Evolutionary conservation across 768 basidiomycete species (phyloP).

Genomic region (Leucocoprinus sp.): DNA sequence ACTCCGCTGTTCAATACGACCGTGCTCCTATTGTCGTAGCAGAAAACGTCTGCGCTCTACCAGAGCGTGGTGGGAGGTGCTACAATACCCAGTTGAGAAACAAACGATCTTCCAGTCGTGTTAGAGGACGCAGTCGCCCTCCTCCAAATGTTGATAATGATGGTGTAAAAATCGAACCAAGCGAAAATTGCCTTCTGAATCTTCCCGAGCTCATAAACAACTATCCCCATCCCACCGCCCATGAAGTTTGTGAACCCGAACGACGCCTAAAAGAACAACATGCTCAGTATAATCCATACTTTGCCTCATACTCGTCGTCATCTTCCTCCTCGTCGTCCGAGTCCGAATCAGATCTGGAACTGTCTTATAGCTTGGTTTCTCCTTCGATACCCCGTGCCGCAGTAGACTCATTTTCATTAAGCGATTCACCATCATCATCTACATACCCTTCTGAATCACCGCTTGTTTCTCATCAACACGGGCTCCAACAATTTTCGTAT

Average conservation of each 20-base stretch:
- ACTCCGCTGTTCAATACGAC: conserved; percentile 62
- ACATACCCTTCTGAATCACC: conserved; percentile 11
- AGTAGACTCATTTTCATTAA: conserved; percentile 1
- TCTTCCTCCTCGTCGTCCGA: conserved; percentile 20
- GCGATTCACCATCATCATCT: conserved; percentile 10
- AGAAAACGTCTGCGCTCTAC: conserved; percentile 59
- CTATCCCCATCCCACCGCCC: conserved; percentile 48
- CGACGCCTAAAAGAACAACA: background rate
- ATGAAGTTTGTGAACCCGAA: conserved; percentile 34
- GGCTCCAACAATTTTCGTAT: conserved; percentile 6
- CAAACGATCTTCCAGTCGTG: conserved; percentile 2
- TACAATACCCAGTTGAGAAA: conserved; percentile 17
- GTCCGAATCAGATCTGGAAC: conserved; percentile 35
- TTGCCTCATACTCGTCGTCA: conserved; percentile 10
- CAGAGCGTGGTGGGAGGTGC: conserved; percentile 55
- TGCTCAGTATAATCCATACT: background rate
- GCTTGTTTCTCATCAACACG: background rate
- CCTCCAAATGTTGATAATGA: background rate
- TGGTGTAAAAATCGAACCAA: background rate
- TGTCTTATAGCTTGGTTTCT: conserved; percentile 9
- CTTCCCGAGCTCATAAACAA: conserved; percentile 24
- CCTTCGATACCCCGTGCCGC: conserved; percentile 13
- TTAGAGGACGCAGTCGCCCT: background rate
- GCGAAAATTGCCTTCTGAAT: too few relatives aligned
- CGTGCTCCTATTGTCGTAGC: conserved; percentile 61